Evolutionary conservation across 768 basidiomycete species (phyloP).

Genomic region (Macrolepiota fuliginosa): DNA sequence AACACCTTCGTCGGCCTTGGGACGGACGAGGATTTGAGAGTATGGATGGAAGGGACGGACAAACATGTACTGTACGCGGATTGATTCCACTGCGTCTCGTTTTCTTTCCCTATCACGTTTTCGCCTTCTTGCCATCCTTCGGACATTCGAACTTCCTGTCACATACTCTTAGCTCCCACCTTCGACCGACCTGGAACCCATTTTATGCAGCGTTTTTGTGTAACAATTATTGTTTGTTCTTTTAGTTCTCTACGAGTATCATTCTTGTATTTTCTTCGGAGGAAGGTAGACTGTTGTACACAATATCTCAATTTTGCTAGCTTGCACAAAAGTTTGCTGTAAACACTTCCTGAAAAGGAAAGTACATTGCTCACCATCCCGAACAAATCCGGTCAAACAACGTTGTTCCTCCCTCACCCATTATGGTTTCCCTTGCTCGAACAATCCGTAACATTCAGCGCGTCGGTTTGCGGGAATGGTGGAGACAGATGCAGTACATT

Average conservation of each 20-base stretch:
- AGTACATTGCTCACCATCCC: conserved; percentile 11
- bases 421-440: conserved; percentile 71
- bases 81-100: conserved; percentile 27
- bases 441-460: conserved; percentile 75
- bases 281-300: conserved; percentile 8
- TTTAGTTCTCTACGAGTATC: conserved; percentile 1
- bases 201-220: conserved; percentile 2
- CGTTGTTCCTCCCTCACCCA: conserved; percentile 12
- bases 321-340: background rate
- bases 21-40: conserved; percentile 59
- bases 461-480: conserved; percentile 84
- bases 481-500: conserved; percentile 89
- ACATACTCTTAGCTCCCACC: no score
- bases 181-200: background rate
- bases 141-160: background rate
- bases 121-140: background rate
- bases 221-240: conserved; percentile 10
- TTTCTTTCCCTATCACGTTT: background rate
- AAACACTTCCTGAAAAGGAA: background rate
- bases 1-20: conserved; percentile 63
- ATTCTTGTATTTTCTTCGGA: conserved; percentile 1
- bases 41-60: conserved; percentile 77
- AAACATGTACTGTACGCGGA: conserved; percentile 84
- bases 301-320: background rate
- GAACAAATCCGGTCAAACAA: conserved; percentile 33